Base-by-base conservation (phyloP, 2,329 filamentous ascomycete species). In the Drechmeria coniospora region DNA sequence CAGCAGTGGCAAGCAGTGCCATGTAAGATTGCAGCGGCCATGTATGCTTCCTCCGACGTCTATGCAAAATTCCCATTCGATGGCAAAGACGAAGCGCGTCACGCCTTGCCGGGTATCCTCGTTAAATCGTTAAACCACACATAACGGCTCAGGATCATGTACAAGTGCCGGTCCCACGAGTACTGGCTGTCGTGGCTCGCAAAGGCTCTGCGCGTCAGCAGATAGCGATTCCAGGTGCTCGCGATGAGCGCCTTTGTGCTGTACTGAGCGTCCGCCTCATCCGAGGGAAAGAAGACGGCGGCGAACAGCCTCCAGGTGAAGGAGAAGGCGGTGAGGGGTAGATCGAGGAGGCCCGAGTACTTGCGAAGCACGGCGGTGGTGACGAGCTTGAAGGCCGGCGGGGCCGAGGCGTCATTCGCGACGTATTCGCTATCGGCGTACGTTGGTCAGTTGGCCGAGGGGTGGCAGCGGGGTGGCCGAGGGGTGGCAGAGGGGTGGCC, bases 121-220 rank as follows among this genome's bases (percentile, higher is more conserved):
- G 23, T 31, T 23, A 41, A 17, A 24, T 39, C 37, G 29, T 57
- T 57, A 34, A 53, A 53, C 54, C 54, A 57, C 21, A 56, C 49
- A 31, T 57, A 53, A 22, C 53, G 49, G 34, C 51, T 55, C 7
- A 53, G 25, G 2, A 56, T 31, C 44, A 56, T 42, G 36, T 57
- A 57, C 31, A 57, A 21, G 21, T 50, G 41, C 11, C 54, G 42
- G 30, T 57, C 53, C 51, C 53, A 56, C 2, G 51, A 50, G 29
- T 56, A 56, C 37, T 57, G 54, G 29, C 47, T 54, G 19, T 34
- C 34, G 32, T 57, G 53, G 25, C 47, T 46, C 13, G 45, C 40
- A 33, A 57, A 56, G 1, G 53, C 53, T 8, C 37, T 24, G n/a
- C 54, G 39, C 5, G 51, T 53, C 30, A 43, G 35, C 18, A 42